Evolutionary conservation across 2,329 filamentous ascomycete genomes (phyloP).

Genomic region (Ceratocystis destructans): DNA sequence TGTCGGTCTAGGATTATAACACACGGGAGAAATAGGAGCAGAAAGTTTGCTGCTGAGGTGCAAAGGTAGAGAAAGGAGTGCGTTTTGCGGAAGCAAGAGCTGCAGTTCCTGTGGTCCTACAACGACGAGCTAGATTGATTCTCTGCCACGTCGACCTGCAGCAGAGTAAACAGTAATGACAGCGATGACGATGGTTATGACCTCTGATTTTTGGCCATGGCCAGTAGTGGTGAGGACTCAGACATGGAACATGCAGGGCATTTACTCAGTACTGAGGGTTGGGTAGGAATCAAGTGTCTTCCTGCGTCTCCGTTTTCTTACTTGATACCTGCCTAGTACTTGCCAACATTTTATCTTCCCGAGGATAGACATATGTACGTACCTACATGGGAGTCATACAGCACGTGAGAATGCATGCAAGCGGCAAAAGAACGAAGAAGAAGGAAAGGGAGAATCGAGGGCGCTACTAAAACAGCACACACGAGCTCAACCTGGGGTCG

Average conservation of each 20-base stretch:
- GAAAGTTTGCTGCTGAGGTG: background rate
- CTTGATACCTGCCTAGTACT: background rate
- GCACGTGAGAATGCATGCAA: slow-evolving; percentile 3
- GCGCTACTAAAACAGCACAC: background rate
- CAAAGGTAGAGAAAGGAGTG: background rate
- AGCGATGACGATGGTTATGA: background rate
- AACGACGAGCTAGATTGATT: background rate
- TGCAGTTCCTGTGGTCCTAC: background rate
- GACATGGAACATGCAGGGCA: background rate
- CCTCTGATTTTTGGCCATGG: background rate
- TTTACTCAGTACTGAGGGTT: background rate
- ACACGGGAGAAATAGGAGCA: background rate
- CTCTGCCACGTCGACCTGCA: slow-evolving; percentile 4
- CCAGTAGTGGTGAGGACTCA: background rate
- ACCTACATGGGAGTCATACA: slow-evolving; percentile 4
- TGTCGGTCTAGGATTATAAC: background rate
- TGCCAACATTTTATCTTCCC: background rate
- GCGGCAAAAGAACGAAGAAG: background rate
- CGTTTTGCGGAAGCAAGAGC: background rate
- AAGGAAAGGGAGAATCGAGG: background rate
- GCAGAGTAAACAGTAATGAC: background rate
- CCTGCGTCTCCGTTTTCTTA: background rate
- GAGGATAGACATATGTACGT: background rate
- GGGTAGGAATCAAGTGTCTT: background rate
- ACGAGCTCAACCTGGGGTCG: background rate